Percentiles rank a stretch among this genome's conserved stretches.
Evolutionary conservation across 2,329 filamentous ascomycete genomes (phyloP).

Genomic region (Rutstroemia sydowiana): DNA sequence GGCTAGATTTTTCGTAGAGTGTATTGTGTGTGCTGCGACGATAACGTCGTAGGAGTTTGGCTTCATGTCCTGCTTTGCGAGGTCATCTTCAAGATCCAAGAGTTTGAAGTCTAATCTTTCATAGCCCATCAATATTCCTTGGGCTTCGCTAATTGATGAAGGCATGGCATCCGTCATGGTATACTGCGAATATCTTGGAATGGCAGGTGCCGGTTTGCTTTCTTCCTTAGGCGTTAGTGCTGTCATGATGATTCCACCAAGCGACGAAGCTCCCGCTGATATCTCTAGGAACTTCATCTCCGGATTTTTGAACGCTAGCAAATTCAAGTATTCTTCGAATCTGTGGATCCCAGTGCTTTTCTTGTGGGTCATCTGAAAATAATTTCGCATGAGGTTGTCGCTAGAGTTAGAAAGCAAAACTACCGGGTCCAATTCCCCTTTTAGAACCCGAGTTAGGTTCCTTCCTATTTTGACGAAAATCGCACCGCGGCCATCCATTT

Average conservation of each 20-base stretch:
- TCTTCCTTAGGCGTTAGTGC: slow-evolving; percentile 1
- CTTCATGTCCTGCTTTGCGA: not conserved
- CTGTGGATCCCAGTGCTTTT: not conserved
- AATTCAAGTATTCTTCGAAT: slow-evolving; percentile 3
- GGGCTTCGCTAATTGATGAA: not conserved
- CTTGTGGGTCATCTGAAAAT: slow-evolving; percentile 4
- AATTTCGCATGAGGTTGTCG: slow-evolving; percentile 13
- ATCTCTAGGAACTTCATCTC: slow-evolving; percentile 21
- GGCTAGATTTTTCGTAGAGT: not conserved
- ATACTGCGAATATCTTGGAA: not conserved
- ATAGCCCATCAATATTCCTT: not conserved
- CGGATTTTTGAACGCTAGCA: slow-evolving; percentile 18
- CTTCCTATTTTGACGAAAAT: slow-evolving; percentile 9
- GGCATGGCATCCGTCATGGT: not conserved
- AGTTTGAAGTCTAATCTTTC: not conserved
- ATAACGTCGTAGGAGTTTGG: not conserved
- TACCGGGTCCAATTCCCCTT: slow-evolving; percentile 10
- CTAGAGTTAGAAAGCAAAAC: slow-evolving; percentile 13
- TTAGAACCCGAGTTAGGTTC: slow-evolving; percentile 11
- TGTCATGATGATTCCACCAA: slow-evolving; percentile 3
- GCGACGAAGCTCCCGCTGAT: slow-evolving; percentile 17
- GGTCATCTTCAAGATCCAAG: not conserved
- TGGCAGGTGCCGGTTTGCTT: not conserved
- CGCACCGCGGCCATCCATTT: not conserved
- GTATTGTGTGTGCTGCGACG: not conserved